Base-by-base conservation (phyloP, 306 rosid genomes). In the Pyrus bretschneideri region DNA sequence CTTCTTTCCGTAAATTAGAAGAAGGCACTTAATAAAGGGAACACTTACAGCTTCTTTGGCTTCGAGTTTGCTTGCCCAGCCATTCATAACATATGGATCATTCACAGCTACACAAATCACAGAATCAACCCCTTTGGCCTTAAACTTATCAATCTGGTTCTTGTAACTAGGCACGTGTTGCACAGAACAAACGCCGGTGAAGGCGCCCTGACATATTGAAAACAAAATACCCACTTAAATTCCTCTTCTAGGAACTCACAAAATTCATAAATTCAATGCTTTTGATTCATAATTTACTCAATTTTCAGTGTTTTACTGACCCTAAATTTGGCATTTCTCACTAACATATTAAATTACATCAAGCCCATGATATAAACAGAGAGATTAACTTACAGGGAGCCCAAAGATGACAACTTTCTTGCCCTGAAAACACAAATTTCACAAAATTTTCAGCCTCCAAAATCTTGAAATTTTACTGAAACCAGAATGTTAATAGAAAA, bases 341-440 rank as follows among this genome's bases (percentile, higher is more conserved):
- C 4, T 2, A 69, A 7, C 19, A 7, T 44, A 1, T 49, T 4
- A 3, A 21, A 35, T 18, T 35, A 35, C 5, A n/a, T 6, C 1
- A n/a, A 12, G n/a, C 4, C 2, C 9, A 22, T 5, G 2, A 22
- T 3, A 38, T 5, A n/a, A 11, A 38, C 15, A 31, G 14, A 9
- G 51, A 45, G 38, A 14, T 45, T 13, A 67, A 88, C 96, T 92
- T 88, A 95, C 97, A 5, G 98, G 98, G 66, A 95, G 98, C 10
- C 98, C 97, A 77, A 95, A 95, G 85, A 95, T 88, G 79, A 95
- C 93, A 67, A 95, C 89, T 80, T 87, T 92, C 85, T 89, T 95
- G 70, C 78, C 96, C 97, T 95, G 93, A 66, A 40, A 81, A 77
- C 74, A 83, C 27, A 71, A 15, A 17, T 21, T 1, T 21, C 42